A percentile compares a stretch with the other conserved stretches of the same genome.
Evolutionary conservation across 225 moss, liverwort and hornwort genomes (phyloP).

Genomic region (Physcomitrium patens): DNA sequence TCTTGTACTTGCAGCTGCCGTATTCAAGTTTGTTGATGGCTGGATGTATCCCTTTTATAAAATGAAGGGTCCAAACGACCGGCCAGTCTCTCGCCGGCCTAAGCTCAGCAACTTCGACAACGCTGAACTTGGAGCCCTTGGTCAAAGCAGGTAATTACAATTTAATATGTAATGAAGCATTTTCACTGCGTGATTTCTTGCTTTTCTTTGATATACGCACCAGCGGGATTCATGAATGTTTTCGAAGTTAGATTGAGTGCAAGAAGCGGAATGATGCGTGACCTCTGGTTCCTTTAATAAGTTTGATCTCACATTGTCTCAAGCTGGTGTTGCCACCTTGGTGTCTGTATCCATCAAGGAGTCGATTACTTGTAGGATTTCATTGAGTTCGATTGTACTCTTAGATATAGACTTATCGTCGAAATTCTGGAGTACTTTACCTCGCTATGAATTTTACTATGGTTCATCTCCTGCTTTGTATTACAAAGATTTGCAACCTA

Average conservation of each 20-base stretch:
- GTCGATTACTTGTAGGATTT: conserved; percentile 4
- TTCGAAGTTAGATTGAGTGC: too few species aligned
- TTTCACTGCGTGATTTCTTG: not conserved
- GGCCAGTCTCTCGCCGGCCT: conserved; percentile 76
- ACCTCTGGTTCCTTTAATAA: not conserved
- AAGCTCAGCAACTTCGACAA: conserved; percentile 72
- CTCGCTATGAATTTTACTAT: not conserved
- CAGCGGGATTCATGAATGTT: not conserved
- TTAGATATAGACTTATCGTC: not conserved
- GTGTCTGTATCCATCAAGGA: not conserved
- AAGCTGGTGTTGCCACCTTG: conserved; percentile 8
- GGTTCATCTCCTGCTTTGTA: conserved; percentile 9
- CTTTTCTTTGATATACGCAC: conserved; percentile 8
- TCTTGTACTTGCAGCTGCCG: conserved; percentile 72
- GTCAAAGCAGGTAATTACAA: conserved; percentile 81
- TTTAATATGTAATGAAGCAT: conserved; percentile 8
- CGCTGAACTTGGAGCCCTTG: conserved; percentile 91
- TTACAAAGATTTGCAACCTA: conserved; percentile 6
- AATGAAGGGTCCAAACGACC: conserved; percentile 76
- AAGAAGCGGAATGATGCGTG: not conserved
- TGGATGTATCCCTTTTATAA: conserved; percentile 92
- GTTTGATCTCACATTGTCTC: not conserved
- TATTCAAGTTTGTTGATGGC: conserved; percentile 70
- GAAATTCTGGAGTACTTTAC: not conserved
- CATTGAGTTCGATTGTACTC: not conserved